phyloP scores from a whole-genome alignment of 139 green algal genomes.

The Edaphochlamys debaryana region DNA sequence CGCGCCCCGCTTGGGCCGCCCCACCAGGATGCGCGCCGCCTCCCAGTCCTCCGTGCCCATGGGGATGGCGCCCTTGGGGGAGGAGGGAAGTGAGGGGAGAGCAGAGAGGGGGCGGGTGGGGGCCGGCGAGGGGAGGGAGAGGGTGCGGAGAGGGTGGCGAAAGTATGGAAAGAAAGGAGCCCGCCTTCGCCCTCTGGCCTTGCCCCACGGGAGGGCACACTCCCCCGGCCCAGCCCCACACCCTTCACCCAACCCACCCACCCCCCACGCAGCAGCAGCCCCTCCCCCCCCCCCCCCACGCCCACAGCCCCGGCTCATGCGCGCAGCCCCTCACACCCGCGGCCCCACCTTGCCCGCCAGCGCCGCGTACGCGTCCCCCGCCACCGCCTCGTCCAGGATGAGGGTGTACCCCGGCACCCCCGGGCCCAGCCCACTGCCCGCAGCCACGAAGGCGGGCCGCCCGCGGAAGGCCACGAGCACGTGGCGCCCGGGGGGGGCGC shows the following conservation, averaged over 20 bases:
- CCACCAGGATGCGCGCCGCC: conserved; percentile 67
- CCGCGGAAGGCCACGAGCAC: conserved; percentile 68
- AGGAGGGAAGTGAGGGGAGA: too few relatives aligned
- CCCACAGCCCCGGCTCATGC: too few relatives aligned
- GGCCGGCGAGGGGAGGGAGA: not conserved
- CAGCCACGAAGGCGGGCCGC: conserved; percentile 65
- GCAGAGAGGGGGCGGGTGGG: not conserved
- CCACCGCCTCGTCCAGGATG: conserved; percentile 72
- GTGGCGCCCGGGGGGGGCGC: conserved; percentile 54
- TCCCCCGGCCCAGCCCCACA: too few relatives aligned
- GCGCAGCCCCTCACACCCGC: too few relatives aligned
- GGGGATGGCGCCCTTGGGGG: conserved; percentile 66
- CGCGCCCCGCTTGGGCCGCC: conserved; percentile 62
- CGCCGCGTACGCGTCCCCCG: conserved; percentile 71
- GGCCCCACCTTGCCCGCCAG: conserved; percentile 66
- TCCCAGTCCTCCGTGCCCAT: conserved; percentile 84
- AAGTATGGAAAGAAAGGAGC: not conserved
- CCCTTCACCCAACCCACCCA: too few relatives aligned
- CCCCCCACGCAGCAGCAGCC: too few relatives aligned
- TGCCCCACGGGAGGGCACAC: too few relatives aligned
- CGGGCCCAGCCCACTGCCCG: conserved; percentile 49
- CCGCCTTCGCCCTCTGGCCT: too few relatives aligned
- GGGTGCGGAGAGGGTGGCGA: too few relatives aligned
- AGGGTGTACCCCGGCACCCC: conserved; percentile 74
- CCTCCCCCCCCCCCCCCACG: too few relatives aligned